Evolutionary conservation across 2,329 filamentous ascomycete genomes (phyloP), one percentile per base, ranked within the genome.

Genomic region (Helminthosporium solani): DNA sequence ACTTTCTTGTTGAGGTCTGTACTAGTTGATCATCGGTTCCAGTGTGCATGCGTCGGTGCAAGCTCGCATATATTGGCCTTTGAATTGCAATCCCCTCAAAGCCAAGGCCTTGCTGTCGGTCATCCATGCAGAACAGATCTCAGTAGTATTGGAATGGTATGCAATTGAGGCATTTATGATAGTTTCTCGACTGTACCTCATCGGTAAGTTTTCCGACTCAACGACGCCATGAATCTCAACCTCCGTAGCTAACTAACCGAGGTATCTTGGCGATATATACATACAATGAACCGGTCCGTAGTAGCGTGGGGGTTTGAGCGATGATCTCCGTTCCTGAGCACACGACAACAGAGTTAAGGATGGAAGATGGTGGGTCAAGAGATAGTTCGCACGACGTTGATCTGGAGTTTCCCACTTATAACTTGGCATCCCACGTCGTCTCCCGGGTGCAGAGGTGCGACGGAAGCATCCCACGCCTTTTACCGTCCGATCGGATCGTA

Each of bases 341-440:
- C 35, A 38, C 35, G 35, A 38, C 35, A 38, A 19, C 3, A 9
- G n/a, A 16, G 35, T 38, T 38, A 21, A 38, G 35, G 20, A 23
- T 38, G n/a, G 12, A 6, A n/a, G 7, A 23, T 23, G 9, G n/a
- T 18, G 34, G 11, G 20, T 27, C 12, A 7, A 27, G 7, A 7
- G 25, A 12, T 27, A 27, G 8, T 38, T 14, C 6, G 16, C 2
- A 15, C 23, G 2, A 25, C 11, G 35, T 25, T 27, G 16, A 11
- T 15, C 7, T 38, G 14, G 19, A 38, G 7, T 25, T 27, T 2
- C 11, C 16, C 3, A 12, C 3, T 38, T 3, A 9, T 18, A n/a
- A n/a, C 38, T 40, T 30, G 38, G 38, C 38, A 40, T 40, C 38
- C 38, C 38, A 31, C 38, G 38, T 31, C 36, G 20, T 16, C 36